Conservation (phyloP, 495 filamentous ascomycete genomes). For the Hypoxylon intermedium region DNA sequence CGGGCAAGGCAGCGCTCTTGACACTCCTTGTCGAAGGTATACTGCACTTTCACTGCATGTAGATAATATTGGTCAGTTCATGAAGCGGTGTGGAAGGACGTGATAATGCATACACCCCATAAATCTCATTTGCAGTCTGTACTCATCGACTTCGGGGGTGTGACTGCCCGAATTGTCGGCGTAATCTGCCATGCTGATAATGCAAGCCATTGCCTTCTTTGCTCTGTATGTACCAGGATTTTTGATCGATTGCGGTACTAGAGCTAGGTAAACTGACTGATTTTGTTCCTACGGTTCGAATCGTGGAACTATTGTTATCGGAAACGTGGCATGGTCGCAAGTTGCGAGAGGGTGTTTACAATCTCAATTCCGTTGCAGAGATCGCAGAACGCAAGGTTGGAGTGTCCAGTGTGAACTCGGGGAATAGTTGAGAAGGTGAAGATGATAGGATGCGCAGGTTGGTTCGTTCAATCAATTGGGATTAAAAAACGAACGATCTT, state of each 20-base stretch:
- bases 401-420: no score
- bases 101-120: slow-evolving; percentile 57
- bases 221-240: no score
- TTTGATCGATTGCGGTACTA: no score
- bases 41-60: slow-evolving; percentile 98
- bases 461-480: neutral
- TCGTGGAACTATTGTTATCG: slow-evolving; percentile 3
- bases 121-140: slow-evolving; percentile 54
- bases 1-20: slow-evolving; percentile 92
- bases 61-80: slow-evolving; percentile 39
- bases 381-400: no score
- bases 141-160: slow-evolving; percentile 59
- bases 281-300: neutral
- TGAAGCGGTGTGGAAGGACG: neutral
- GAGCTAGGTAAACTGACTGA: no score
- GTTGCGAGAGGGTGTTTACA: neutral
- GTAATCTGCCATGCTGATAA: slow-evolving; percentile 30
- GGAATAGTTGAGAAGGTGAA: neutral
- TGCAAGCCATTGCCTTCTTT: slow-evolving; percentile 2
- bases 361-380: no score
- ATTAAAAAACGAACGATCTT: neutral
- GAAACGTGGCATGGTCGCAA: slow-evolving; percentile 24
- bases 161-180: slow-evolving; percentile 50
- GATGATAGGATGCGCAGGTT: neutral
- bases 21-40: slow-evolving; percentile 90